Evolutionary conservation across 2,329 filamentous ascomycete genomes (phyloP), one percentile per base, ranked within the genome.

Genomic region (Neofusicoccum ribis): DNA sequence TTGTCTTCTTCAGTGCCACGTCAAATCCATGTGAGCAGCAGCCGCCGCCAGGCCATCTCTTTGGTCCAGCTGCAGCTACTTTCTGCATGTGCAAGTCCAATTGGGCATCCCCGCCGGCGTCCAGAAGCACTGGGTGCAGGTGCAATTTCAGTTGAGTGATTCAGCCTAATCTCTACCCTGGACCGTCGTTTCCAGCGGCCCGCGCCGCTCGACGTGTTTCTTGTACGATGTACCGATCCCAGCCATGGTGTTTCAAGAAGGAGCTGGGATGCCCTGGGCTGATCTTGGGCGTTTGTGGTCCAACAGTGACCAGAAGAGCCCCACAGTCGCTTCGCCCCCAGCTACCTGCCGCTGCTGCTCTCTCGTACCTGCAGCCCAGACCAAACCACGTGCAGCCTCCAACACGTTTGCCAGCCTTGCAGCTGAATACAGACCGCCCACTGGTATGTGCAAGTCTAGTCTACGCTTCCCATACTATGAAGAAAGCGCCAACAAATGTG

Each of bases 331-430:
- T 11, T 20, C 15, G 41, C 43, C 43, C 56, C 43, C 56, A 37
- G 31, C 54, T 20, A 20, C 8, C 4, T 47, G 27, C 23, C 8
- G 20, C 23, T 23, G 23, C 27, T 34, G 8, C 14, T 31, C 17
- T 34, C 41, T 34, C 54, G 54, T 44, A 31, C 54, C 43, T 23
- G 37, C 52, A 37, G 54, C 8, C 31, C 7, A 39, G 9, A 23
- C 43, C 15, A 15, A 36, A 20, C 43, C 41, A 34, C 17, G 17
- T 43, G 17, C 23, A 12, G 8, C 20, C 7, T 17, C 43, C 56
- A 60, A 60, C 56, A 47, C 41, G 56, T 60, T 60, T 60, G 56
- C 52, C 12, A 27, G 12, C 52, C 52, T 14, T 14, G 36, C 3
- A 11, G 31, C 43, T 60, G 56, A 60, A 60, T 47, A 47, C 49